These are phyloP conservation scores for Gossypioides kirkii DNA, from an alignment of 345 rosid genomes.

Conservation along the genomic window DNA sequence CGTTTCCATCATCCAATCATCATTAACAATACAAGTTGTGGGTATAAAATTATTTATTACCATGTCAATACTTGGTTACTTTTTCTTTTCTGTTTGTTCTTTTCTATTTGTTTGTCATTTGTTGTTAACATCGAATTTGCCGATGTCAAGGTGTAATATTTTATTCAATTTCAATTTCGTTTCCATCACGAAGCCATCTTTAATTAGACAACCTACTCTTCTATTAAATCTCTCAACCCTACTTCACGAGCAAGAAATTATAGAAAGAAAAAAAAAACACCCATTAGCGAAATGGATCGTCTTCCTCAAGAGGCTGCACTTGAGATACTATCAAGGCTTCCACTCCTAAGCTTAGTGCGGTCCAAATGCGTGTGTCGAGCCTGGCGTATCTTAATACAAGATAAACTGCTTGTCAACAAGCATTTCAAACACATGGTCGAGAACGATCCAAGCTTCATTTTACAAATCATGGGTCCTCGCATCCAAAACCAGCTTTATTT, in stretches of 20 bases:
- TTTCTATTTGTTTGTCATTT: too few relatives aligned
- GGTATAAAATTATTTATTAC: too few relatives aligned
- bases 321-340: slow-evolving; percentile 61
- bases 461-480: slow-evolving; percentile 41
- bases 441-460: slow-evolving; percentile 42
- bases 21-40: slow-evolving; percentile 1
- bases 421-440: slow-evolving; percentile 15
- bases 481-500: slow-evolving; percentile 45
- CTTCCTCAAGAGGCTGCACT: slow-evolving; percentile 52
- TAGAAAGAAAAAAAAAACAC: too few relatives aligned
- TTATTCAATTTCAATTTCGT: too few relatives aligned
- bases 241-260: too few relatives aligned
- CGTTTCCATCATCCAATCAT: background rate
- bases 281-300: slow-evolving; percentile 27
- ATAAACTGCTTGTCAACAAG: slow-evolving; percentile 26
- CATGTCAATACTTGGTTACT: too few relatives aligned
- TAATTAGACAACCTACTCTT: too few relatives aligned
- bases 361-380: slow-evolving; percentile 43
- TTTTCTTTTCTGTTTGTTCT: too few relatives aligned
- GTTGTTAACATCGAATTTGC: too few relatives aligned
- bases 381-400: slow-evolving; percentile 38
- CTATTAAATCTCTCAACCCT: too few relatives aligned
- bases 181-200: too few relatives aligned
- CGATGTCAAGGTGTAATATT: too few relatives aligned
- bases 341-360: slow-evolving; percentile 41